These are phyloP conservation scores for Rhynchosporium secalis DNA, from an alignment of 2,329 filamentous ascomycete species.

Conservation along the genomic window DNA sequence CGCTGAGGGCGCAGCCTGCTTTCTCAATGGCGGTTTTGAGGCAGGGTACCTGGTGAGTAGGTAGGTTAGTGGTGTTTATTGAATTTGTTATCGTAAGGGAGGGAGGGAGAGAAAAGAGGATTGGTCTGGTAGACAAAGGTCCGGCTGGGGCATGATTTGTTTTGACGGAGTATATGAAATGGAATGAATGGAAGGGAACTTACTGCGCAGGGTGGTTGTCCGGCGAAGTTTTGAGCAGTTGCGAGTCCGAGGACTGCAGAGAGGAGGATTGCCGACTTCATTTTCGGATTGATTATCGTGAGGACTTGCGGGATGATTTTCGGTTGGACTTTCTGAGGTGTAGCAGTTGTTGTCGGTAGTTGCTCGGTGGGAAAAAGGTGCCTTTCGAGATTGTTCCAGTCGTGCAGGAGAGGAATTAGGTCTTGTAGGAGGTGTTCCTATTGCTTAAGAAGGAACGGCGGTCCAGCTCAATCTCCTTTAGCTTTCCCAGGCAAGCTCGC, in stretches of 20 bases:
- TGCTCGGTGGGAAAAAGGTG: too few relatives aligned
- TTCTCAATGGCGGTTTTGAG: constrained; percentile 41
- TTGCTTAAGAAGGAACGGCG: too few relatives aligned
- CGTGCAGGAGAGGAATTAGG: too few relatives aligned
- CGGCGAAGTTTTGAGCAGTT: constrained; percentile 43
- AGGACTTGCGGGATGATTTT: too few relatives aligned
- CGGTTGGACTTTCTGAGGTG: too few relatives aligned
- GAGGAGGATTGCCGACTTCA: constrained; percentile 44
- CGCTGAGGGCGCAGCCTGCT: constrained; percentile 42
- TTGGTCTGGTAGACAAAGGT: too few relatives aligned
- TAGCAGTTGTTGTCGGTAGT: too few relatives aligned
- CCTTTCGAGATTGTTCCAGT: too few relatives aligned
- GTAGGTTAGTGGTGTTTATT: neutral
- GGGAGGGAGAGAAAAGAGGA: constrained; percentile 7
- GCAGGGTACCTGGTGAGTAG: constrained; percentile 38
- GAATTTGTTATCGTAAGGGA: neutral
- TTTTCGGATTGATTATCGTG: constrained; percentile 36
- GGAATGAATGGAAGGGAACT: constrained; percentile 26
- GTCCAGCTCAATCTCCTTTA: too few relatives aligned
- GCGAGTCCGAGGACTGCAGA: constrained; percentile 42
- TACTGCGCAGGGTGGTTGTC: constrained; percentile 46
- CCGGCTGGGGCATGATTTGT: too few relatives aligned
- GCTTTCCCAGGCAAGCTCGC: too few relatives aligned
- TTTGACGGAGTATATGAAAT: neutral
- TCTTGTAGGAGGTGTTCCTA: too few relatives aligned